Evolutionary conservation across 345 rosid genomes (phyloP), one percentile per base, ranked within the genome.

Genomic region (Noccaea caerulescens): DNA sequence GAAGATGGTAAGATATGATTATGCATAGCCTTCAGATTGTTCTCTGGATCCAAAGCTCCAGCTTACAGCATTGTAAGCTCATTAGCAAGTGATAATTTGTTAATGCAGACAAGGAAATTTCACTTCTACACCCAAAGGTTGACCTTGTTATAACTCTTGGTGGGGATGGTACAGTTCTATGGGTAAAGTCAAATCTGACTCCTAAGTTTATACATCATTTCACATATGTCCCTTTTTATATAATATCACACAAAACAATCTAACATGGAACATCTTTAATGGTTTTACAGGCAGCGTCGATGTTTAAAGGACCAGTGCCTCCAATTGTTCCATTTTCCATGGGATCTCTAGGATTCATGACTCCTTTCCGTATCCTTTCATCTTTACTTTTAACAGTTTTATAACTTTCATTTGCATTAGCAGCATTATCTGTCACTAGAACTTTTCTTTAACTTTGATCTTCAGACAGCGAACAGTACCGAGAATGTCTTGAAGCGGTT

Each of bases 151-250:
- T 90, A 60, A 92, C 99, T 68, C 99, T 95, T 76, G 99, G 99
- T 73, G 99, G 99, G n/a, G 99, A 95, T 82, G 99, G 99, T 66
- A 95, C 99, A 36, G 98, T 95, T 53, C 91, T 95, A 44, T 95
- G 99, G 98, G 99, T 95, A 87, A 61, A 14, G 89, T 72, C 50
- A 62, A 59, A 59, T 47, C 10, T 23, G 14, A 18, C 47, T 23
- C 54, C 23, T 20, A 14, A 3, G 46, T 49, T 63, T 51, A 42
- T 66, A 42, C 4, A 20, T 18, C 63, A 68, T 20, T 34, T 49
- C 14, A 42, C 12, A 27, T 71, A 37, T 50, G 46, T 56, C 7
- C 18, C 61, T 4, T 63, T 30, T 18, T 32, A 12, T 33, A 10
- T 25, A 49, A 49, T 56, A 43, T 75, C 37, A 11, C 74, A 61